Conservation (phyloP, 345 rosid species). For the Populus simonii region DNA sequence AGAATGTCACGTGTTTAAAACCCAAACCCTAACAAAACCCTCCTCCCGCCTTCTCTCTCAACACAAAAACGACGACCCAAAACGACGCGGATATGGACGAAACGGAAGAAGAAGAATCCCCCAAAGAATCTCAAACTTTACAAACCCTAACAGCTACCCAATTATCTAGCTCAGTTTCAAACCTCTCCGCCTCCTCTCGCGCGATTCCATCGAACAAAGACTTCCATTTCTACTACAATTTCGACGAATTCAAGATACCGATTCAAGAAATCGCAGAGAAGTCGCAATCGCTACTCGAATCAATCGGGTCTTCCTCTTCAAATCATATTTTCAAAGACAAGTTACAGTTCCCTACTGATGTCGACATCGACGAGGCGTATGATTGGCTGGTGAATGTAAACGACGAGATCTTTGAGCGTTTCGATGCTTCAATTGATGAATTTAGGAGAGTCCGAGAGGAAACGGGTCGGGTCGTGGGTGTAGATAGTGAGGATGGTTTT, state of each 20-base stretch:
- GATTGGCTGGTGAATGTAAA: slow-evolving; percentile 69
- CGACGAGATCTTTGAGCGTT: slow-evolving; percentile 66
- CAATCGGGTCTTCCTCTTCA: slow-evolving; percentile 48
- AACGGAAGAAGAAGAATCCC: slow-evolving; percentile 11
- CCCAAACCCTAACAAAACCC: slow-evolving; percentile 2
- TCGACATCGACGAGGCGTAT: slow-evolving; percentile 52
- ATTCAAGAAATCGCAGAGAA: slow-evolving; percentile 35
- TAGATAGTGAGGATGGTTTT: slow-evolving; percentile 49
- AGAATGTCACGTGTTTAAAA: background rate
- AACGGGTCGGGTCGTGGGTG: slow-evolving; percentile 28
- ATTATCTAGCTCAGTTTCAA: slow-evolving; percentile 47
- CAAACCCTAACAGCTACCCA: slow-evolving; percentile 38
- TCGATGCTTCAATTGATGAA: slow-evolving; percentile 60
- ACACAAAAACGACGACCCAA: slow-evolving; percentile 4
- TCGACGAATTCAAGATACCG: slow-evolving; percentile 68
- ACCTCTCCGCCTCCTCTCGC: slow-evolving; percentile 47
- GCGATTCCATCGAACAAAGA: slow-evolving; percentile 62
- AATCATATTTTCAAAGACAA: slow-evolving; percentile 23
- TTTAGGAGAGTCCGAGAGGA: slow-evolving; percentile 37
- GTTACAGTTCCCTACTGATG: slow-evolving; percentile 36
- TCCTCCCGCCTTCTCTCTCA: background rate
- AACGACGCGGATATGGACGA: slow-evolving; percentile 12
- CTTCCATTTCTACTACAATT: slow-evolving; percentile 81
- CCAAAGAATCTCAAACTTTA: slow-evolving; percentile 29
- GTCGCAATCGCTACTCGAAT: slow-evolving; percentile 52